A percentile compares a stretch with the other conserved stretches of the same genome.
phyloP scores from a whole-genome alignment of 305 asterid genomes.

The Salvia sclarea region DNA sequence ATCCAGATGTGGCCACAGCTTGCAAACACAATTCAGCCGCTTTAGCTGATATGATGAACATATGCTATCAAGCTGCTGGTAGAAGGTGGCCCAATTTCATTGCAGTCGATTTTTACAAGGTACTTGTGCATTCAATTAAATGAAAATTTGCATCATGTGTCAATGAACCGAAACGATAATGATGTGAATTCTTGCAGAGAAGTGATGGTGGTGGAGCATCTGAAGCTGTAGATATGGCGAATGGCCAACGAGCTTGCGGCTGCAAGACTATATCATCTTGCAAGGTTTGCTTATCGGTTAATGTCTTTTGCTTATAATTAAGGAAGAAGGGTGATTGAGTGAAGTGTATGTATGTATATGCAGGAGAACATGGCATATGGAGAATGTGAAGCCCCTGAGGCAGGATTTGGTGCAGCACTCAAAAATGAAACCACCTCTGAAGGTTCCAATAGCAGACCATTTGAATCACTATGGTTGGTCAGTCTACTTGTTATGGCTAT shows the following conservation, averaged over 20 bases:
- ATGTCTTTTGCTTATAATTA: neutral
- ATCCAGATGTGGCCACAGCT: constrained; percentile 66
- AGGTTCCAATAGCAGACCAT: constrained; percentile 33
- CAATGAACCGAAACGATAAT: neutral
- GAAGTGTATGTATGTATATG: neutral
- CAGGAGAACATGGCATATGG: constrained; percentile 74
- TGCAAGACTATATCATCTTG: constrained; percentile 66
- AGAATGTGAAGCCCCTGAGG: constrained; percentile 55
- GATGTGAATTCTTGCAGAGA: constrained; percentile 54
- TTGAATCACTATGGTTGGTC: constrained; percentile 39
- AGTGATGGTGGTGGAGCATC: constrained; percentile 97
- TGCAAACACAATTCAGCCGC: constrained; percentile 85
- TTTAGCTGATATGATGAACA: constrained; percentile 67
- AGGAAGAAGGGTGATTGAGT: neutral
- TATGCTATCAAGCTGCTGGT: constrained; percentile 73
- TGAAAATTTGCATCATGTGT: neutral
- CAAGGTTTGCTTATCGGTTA: constrained; percentile 48
- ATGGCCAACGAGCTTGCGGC: constrained; percentile 80
- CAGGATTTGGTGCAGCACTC: constrained; percentile 31
- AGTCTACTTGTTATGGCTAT: constrained; percentile 27
- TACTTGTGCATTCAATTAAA: constrained; percentile 23
- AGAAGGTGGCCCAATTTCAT: constrained; percentile 90
- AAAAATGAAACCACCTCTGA: constrained; percentile 44
- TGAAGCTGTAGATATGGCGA: constrained; percentile 75
- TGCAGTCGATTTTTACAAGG: constrained; percentile 92